phyloP scores from a whole-genome alignment of 371 early-diverging fungal species.

The Haplosporangium sp. region DNA sequence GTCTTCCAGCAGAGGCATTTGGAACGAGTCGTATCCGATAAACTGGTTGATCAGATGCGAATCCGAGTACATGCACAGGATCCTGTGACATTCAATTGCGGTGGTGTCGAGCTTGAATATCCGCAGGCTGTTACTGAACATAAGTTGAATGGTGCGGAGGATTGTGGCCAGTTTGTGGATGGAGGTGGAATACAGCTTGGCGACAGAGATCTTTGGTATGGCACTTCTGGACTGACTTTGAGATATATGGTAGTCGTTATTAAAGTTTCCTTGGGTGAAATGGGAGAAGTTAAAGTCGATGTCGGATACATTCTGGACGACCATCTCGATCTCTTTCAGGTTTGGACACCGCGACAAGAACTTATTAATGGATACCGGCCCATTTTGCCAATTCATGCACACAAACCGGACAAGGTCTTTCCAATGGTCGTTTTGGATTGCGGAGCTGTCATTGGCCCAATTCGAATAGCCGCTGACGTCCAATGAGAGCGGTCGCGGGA shows the following conservation, averaged over 20 bases:
- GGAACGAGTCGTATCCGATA: not conserved
- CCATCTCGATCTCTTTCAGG: constrained; percentile 22
- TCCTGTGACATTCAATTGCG: not conserved
- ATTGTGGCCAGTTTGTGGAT: not conserved
- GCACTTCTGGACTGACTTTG: not conserved
- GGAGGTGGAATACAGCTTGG: not conserved
- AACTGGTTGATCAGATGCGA: not conserved
- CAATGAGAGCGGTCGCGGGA: constrained; percentile 8
- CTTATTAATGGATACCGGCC: not conserved
- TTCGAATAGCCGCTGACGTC: constrained; percentile 9
- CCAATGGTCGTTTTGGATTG: not conserved
- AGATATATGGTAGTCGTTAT: not conserved
- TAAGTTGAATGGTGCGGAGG: not conserved
- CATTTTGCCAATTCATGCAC: not conserved
- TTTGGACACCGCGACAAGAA: constrained; percentile 8
- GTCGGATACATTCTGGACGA: constrained; percentile 1
- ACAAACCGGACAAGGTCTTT: constrained; percentile 9
- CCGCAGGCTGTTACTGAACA: constrained; percentile 5
- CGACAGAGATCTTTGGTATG: not conserved
- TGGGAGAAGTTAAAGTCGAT: not conserved
- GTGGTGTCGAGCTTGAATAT: constrained; percentile 6
- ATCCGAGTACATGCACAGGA: not conserved
- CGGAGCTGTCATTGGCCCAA: not conserved
- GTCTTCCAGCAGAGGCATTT: constrained; percentile 16
- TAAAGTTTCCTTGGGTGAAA: not conserved